A percentile compares a stretch with the other conserved stretches of the same genome.
Conservation (phyloP, 805 yeast species). For the Ogataea sp. region DNA sequence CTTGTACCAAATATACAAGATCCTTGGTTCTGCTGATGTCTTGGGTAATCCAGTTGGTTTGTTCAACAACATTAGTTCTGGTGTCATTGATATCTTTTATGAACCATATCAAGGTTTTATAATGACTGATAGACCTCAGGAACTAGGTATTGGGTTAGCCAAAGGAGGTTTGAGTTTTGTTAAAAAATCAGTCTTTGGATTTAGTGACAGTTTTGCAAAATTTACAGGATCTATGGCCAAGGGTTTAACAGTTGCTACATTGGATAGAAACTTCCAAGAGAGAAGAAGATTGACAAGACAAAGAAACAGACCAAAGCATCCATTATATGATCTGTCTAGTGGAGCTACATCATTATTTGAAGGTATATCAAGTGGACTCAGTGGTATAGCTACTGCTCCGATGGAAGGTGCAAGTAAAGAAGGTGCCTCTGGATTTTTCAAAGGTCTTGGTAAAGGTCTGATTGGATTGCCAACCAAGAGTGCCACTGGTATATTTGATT, state of each 20-base stretch:
- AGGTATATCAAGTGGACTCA: slow-evolving; percentile 77
- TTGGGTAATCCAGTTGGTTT: slow-evolving; percentile 96
- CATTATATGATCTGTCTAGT: slow-evolving; percentile 70
- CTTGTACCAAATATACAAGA: slow-evolving; percentile 84
- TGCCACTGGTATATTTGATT: slow-evolving; percentile 88
- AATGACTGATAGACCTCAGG: slow-evolving; percentile 92
- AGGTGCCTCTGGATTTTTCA: slow-evolving; percentile 88
- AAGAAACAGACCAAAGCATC: slow-evolving; percentile 76
- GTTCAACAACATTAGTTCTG: slow-evolving; percentile 87
- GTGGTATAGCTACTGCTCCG: slow-evolving; percentile 89
- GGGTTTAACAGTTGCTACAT: slow-evolving; percentile 84
- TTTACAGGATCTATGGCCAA: slow-evolving; percentile 92
- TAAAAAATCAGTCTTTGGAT: slow-evolving; percentile 90
- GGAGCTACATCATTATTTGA: slow-evolving; percentile 89
- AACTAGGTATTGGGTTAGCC: slow-evolving; percentile 89
- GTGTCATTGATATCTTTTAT: slow-evolving; percentile 92
- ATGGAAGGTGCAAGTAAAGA: slow-evolving; percentile 81
- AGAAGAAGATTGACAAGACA: slow-evolving; percentile 71
- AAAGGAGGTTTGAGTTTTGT: slow-evolving; percentile 93
- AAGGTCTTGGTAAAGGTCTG: slow-evolving; percentile 91
- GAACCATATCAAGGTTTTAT: slow-evolving; percentile 96
- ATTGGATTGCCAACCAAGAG: slow-evolving; percentile 95
- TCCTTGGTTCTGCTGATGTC: slow-evolving; percentile 93
- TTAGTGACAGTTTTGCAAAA: slow-evolving; percentile 88
- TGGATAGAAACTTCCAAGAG: slow-evolving; percentile 80